Evolutionary conservation across 164 flowering plant genomes (phyloP).

Genomic region (Vitis rotundifolia): DNA sequence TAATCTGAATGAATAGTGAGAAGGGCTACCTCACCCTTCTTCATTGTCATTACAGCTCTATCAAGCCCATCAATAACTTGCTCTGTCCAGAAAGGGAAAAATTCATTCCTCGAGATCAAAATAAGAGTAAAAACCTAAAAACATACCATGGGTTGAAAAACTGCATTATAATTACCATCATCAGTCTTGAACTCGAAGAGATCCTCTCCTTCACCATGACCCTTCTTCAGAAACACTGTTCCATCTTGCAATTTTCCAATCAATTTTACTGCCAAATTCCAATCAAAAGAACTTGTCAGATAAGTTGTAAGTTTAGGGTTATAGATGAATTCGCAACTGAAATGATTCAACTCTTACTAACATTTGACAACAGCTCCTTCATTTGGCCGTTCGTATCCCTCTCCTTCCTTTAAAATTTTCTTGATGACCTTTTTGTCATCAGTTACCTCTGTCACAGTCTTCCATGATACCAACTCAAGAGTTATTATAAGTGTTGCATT

Average conservation of each 20-base stretch:
- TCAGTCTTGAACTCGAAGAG: conserved; percentile 85
- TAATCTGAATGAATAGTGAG: conserved; percentile 79
- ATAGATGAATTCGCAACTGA: too few species aligned
- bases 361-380: conserved; percentile 80
- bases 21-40: conserved; percentile 85
- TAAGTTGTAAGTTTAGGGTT: too few species aligned
- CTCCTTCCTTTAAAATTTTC: conserved; percentile 90
- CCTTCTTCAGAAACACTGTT: conserved; percentile 76
- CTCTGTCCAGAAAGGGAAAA: conserved; percentile 41
- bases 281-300: background rate
- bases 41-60: conserved; percentile 81
- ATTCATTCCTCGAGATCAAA: background rate
- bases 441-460: conserved; percentile 79
- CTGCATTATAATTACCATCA: conserved; percentile 51
- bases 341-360: conserved; percentile 14
- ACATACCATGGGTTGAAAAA: background rate
- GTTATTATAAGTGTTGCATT: conserved; percentile 62
- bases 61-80: conserved; percentile 94
- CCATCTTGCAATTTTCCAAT: conserved; percentile 85
- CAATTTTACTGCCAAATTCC: conserved; percentile 64
- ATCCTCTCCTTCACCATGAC: conserved; percentile 61
- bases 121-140: background rate
- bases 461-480: conserved; percentile 89
- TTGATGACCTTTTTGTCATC: conserved; percentile 84
- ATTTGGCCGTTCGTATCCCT: conserved; percentile 85